These are phyloP conservation scores for Inga oerstediana DNA, from an alignment of 306 rosid species.

Conservation along the genomic window DNA sequence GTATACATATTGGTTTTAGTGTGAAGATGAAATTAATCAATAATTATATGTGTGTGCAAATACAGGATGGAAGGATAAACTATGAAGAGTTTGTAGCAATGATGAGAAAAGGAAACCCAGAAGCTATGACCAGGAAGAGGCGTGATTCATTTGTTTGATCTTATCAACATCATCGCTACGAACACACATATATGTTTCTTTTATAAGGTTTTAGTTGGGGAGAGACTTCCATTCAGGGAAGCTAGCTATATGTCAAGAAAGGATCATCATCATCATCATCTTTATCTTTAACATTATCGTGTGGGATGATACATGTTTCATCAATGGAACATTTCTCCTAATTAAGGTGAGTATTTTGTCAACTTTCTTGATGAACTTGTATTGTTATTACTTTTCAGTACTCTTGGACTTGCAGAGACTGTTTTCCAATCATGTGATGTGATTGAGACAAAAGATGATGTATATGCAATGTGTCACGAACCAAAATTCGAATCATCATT, in stretches of 20 bases:
- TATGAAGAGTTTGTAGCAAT: slow-evolving; percentile 91
- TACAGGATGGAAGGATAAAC: slow-evolving; percentile 94
- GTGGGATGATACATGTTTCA: not conserved
- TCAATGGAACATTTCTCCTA: not conserved
- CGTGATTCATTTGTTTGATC: slow-evolving; percentile 42
- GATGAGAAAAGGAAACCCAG: slow-evolving; percentile 93
- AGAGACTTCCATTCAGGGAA: not conserved
- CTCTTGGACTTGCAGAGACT: not conserved
- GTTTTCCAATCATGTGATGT: not conserved
- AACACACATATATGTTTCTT: not conserved
- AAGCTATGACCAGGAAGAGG: slow-evolving; percentile 72
- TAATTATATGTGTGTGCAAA: not conserved
- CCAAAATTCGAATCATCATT: not conserved
- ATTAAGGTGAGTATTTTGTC: not conserved
- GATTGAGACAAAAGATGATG: not conserved
- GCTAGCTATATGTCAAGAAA: not conserved
- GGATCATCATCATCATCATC: slow-evolving; percentile 9
- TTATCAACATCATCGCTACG: not conserved
- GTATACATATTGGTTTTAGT: not conserved
- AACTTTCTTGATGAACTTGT: not conserved
- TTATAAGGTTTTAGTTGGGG: slow-evolving; percentile 13
- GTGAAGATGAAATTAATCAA: not conserved
- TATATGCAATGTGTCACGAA: not conserved
- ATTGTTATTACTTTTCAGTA: not conserved
- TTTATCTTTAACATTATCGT: not conserved